These are phyloP conservation scores for Thermochaetoides thermophila DNA, from an alignment of 495 filamentous ascomycete genomes.

Conservation along the genomic window DNA sequence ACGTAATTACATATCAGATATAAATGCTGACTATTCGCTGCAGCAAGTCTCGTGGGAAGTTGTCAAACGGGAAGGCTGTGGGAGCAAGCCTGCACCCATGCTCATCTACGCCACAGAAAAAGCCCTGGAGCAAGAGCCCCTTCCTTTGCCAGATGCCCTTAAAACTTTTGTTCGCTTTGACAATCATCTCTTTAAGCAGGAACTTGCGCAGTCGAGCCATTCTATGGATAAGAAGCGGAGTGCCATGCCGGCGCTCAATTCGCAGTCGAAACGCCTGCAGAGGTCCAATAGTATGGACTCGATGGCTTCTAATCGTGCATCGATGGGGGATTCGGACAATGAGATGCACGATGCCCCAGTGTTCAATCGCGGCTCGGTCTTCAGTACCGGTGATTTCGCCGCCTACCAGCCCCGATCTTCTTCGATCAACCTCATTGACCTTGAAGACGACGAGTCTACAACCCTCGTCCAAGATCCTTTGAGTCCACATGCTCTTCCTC, in stretches of 20 bases:
- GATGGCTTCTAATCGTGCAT: constrained; percentile 22
- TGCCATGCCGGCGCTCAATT: constrained; percentile 1
- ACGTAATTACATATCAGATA: not conserved
- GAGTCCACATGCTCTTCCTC: too few species aligned
- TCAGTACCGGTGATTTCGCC: not conserved
- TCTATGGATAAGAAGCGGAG: constrained; percentile 7
- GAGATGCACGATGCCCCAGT: constrained; percentile 12
- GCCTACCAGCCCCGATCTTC: too few species aligned
- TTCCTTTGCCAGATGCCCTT: constrained; percentile 25
- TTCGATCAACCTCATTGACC: too few species aligned
- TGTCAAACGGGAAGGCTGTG: constrained; percentile 21
- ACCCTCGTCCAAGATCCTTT: too few species aligned
- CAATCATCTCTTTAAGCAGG: constrained; percentile 29
- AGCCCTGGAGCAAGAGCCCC: constrained; percentile 19
- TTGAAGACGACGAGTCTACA: too few species aligned
- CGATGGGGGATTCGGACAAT: constrained; percentile 15
- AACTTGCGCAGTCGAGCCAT: constrained; percentile 19
- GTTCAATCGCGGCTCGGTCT: constrained; percentile 1
- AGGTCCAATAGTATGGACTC: constrained; percentile 20
- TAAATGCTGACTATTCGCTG: not conserved
- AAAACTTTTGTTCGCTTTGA: constrained; percentile 29
- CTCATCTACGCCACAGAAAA: constrained; percentile 29
- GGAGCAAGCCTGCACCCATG: constrained; percentile 17
- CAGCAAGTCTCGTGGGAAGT: constrained; percentile 14
- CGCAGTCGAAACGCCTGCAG: constrained; percentile 13